Conservation (phyloP, 148 eudicot genomes). For the Arctostaphylos glauca region DNA sequence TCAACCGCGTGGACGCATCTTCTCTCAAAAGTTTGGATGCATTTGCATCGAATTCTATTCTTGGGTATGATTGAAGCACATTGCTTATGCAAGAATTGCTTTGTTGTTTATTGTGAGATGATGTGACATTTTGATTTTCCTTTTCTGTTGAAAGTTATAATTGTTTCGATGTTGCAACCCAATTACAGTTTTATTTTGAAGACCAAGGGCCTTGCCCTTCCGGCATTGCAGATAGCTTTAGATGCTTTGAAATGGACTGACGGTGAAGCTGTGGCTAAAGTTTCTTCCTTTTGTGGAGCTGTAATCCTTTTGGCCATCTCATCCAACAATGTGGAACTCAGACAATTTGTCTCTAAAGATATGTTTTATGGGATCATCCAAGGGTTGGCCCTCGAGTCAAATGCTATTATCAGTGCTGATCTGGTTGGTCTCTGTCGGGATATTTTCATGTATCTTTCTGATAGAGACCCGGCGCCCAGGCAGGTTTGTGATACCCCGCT, state of each 20-base stretch:
- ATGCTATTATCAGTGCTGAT: conserved; percentile 66
- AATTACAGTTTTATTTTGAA: conserved; percentile 66
- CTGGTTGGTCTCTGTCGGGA: conserved; percentile 86
- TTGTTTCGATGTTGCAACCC: conserved; percentile 6
- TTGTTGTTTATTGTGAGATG: not conserved
- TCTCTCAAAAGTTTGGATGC: conserved; percentile 61
- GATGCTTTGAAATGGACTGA: conserved; percentile 91
- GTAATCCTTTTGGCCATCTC: conserved; percentile 61
- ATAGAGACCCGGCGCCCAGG: conserved; percentile 79
- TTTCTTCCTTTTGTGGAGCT: conserved; percentile 64
- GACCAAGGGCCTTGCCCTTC: conserved; percentile 68
- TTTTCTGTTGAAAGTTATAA: conserved; percentile 1
- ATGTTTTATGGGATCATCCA: conserved; percentile 81
- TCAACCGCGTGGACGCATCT: conserved; percentile 57
- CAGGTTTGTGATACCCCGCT: conserved; percentile 53
- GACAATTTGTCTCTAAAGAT: conserved; percentile 78
- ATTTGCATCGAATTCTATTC: conserved; percentile 63
- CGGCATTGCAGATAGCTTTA: conserved; percentile 69
- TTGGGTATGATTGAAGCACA: conserved; percentile 57
- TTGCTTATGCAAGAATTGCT: conserved; percentile 8
- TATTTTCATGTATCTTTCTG: conserved; percentile 66
- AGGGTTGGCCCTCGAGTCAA: conserved; percentile 84
- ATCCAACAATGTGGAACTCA: conserved; percentile 64
- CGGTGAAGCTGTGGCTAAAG: conserved; percentile 71
- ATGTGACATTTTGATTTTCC: not conserved